phyloP scores from a whole-genome alignment of 2,329 filamentous ascomycete species.

The Calonectria hawksworthii region DNA sequence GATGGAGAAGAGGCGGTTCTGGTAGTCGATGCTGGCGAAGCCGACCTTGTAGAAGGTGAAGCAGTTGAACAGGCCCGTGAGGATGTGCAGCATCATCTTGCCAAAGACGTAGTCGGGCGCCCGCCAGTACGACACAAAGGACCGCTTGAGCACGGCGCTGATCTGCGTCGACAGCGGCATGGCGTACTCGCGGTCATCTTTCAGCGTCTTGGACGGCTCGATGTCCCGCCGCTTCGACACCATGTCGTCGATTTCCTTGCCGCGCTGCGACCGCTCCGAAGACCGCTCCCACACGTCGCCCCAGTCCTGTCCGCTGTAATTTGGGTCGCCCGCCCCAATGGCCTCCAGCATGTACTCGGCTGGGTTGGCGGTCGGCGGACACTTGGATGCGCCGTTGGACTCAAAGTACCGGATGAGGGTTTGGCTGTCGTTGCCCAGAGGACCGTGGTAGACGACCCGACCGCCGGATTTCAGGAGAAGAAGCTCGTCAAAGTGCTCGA shows the following conservation, averaged over 20 bases:
- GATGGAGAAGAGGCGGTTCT: conserved; percentile 79
- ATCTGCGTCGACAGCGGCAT: conserved; percentile 70
- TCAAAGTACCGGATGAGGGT: conserved; percentile 67
- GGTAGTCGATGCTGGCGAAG: conserved; percentile 71
- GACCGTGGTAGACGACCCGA: conserved; percentile 67
- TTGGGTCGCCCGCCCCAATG: conserved; percentile 73
- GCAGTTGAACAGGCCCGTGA: conserved; percentile 76
- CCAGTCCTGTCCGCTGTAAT: conserved; percentile 74
- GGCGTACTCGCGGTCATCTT: conserved; percentile 73
- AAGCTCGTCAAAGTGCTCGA: conserved; percentile 70
- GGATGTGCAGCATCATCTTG: conserved; percentile 73
- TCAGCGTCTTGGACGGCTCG: conserved; percentile 54
- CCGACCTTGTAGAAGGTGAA: conserved; percentile 78
- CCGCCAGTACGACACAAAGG: conserved; percentile 76
- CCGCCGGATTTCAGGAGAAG: conserved; percentile 68
- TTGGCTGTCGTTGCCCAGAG: conserved; percentile 64
- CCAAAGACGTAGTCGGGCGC: conserved; percentile 74
- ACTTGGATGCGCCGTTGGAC: conserved; percentile 62
- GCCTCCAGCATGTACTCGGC: conserved; percentile 70
- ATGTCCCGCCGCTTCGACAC: conserved; percentile 59
- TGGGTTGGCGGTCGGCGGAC: conserved; percentile 63
- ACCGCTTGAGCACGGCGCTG: conserved; percentile 66
- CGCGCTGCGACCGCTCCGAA: conserved; percentile 59
- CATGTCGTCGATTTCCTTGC: conserved; percentile 66
- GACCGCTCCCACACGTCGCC: conserved; percentile 71